These are phyloP conservation scores for Epichloe typhina DNA, from an alignment of 2,329 filamentous ascomycete species.

Conservation along the genomic window DNA sequence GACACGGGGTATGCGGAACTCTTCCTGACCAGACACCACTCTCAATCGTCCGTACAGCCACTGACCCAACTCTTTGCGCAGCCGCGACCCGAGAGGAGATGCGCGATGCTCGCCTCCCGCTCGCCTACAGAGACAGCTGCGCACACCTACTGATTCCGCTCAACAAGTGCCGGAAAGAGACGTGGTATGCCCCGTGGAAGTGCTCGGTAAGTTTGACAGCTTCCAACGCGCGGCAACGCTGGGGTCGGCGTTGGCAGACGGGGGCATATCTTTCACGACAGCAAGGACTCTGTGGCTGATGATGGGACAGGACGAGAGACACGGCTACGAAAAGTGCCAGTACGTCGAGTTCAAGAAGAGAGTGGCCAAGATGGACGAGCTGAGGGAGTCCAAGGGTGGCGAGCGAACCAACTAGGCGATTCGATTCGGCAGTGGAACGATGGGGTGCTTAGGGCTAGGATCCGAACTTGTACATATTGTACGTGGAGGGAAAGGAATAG, in stretches of 20 bases:
- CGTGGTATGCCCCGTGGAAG: conserved; percentile 95
- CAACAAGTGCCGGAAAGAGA: conserved; percentile 84
- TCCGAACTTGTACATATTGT: conserved; percentile 3
- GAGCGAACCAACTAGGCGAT: conserved; percentile 63
- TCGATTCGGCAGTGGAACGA: not conserved
- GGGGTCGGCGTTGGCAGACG: not conserved
- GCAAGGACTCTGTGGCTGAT: conserved; percentile 3
- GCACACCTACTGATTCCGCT: conserved; percentile 88
- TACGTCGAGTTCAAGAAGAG: conserved; percentile 98
- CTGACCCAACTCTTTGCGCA: conserved; percentile 18
- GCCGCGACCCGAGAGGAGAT: conserved; percentile 83
- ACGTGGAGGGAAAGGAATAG: not conserved
- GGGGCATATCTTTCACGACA: no score
- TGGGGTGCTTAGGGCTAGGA: not conserved
- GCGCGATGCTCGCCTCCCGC: conserved; percentile 75
- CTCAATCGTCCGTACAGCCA: not conserved
- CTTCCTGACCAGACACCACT: not conserved
- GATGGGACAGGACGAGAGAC: conserved; percentile 66
- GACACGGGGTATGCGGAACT: conserved; percentile 23
- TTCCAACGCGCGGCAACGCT: not conserved
- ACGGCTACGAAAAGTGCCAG: conserved; percentile 98
- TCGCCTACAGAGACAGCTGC: conserved; percentile 91
- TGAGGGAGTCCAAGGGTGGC: conserved; percentile 73
- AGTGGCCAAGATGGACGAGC: conserved; percentile 96
- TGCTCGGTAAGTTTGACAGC: conserved; percentile 58